Evolutionary conservation across 192 early-diverging fungal species (phyloP), one percentile per base, ranked within the genome.

Genomic region (Cetraspora pellucida): DNA sequence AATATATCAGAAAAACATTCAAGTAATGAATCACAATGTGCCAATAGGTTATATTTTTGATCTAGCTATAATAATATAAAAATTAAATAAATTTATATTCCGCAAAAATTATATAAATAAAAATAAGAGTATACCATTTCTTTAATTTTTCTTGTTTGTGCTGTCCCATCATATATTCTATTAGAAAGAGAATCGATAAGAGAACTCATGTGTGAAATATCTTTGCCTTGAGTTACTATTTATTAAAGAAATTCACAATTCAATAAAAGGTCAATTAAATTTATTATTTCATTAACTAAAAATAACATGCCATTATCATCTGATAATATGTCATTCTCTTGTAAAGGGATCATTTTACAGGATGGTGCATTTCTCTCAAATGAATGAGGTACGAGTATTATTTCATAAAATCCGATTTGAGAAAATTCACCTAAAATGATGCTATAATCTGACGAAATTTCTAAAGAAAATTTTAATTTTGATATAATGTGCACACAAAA

Each of bases 121-220:
- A 64, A 65, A 1, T 65, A 17, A 16, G 0, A 65, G 19, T 43
- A 52, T 43, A 65, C 63, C 30, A 65, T 65, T n/a, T 65, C 63
- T 65, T 65, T 30, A 8, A 44, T 43, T 65, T 65, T 65, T n/a
- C 63, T 28, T 65, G 31, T 65, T 10, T 44, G 63, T n/a, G 63
- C 63, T 21, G 31, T 65, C 31, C 63, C 63, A 10, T 65, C 63
- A 65, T 65, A 43, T 17, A 65, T 43, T 43, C 63, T 65, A 19
- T 27, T 65, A 31, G 14, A 30, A n/a, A 65, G 10, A 65, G 63
- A 65, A 65, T 65, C 63, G 17, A 65, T 27, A n/a, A 65, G 63
- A 21, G 63, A 65, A 31, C 31, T 65, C 10, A 65, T 37, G 31
- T 65, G 63, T 4, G 63, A 28, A 65, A 37, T 8, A 43, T 52